Conservation (phyloP, 495 filamentous ascomycete species). For the Xylaria bambusicola region DNA sequence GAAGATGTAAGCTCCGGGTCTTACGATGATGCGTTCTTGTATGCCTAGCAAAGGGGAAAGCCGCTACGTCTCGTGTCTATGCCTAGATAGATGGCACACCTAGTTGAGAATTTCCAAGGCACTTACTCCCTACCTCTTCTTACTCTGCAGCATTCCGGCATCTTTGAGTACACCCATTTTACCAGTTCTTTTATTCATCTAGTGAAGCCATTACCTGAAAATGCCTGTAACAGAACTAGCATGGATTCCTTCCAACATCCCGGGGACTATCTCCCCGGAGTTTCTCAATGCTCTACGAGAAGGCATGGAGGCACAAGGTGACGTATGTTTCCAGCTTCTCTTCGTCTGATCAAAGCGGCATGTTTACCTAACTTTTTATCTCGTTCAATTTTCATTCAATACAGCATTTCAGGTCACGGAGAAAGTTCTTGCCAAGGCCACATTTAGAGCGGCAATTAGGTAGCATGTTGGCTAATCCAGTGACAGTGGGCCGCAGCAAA, state of each 20-base stretch:
- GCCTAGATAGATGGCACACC: no score
- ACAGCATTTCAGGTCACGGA: no score
- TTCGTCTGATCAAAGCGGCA: neutral
- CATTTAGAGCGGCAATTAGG: no score
- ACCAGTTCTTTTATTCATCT: neutral
- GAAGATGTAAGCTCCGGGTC: no score
- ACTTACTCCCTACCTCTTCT: neutral
- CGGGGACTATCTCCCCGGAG: neutral
- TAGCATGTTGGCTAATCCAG: neutral
- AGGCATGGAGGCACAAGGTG: constrained; percentile 4
- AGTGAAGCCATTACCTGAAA: neutral
- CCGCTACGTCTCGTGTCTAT: no score
- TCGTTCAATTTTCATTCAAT: neutral
- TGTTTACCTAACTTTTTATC: no score
- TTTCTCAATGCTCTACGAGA: neutral
- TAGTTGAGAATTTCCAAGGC: no score
- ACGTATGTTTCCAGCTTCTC: constrained; percentile 1
- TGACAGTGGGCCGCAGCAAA: constrained; percentile 13
- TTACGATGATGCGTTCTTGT: no score
- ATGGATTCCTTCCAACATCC: constrained; percentile 12
- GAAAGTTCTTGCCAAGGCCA: no score
- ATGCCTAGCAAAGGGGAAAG: no score
- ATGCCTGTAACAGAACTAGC: constrained; percentile 21
- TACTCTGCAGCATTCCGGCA: neutral
- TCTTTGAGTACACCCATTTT: neutral